Evolutionary conservation across 2,329 filamentous ascomycete species (phyloP), one percentile per base, ranked within the genome.

Genomic region (Alternaria longipes): DNA sequence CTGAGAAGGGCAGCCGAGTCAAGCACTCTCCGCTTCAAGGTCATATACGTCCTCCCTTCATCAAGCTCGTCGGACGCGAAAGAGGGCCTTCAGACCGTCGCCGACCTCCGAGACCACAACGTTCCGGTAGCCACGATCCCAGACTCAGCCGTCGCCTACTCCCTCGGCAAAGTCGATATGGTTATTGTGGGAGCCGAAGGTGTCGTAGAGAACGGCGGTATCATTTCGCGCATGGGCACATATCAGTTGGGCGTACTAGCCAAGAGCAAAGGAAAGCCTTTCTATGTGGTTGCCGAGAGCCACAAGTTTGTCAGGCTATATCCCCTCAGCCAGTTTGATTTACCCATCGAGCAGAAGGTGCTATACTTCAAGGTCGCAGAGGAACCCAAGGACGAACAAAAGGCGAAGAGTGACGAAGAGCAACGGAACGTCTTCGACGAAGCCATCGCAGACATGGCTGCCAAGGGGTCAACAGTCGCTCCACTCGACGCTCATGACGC

Each of bases 291-390:
- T 5, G 91, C 91, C 1, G 95, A 99, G 82, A 96, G 92, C 72
- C 95, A 99, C 84, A 99, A 99, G 81, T 97, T 99, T 75, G 93
- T 96, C 46, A 87, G 93, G 71, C 85, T 95, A 56, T 95, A 94
- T 72, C 92, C 94, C 1, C 82, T 95, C 22, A 89, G 90, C 64
- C 93, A 97, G 79, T 88, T 90, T 60, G 91, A 95, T 74, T 82
- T 97, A 60, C 91, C 91, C 0, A 89, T 97, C 67, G 86, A 90
- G 74, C 93, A 97, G 79, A 85, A 88, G 34, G 86, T 96, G 14
- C 84, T 95, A 60, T 87, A 92, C 50, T 96, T 95, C 77, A 84
- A 84, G 69, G 87, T 87, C 5, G 82, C 81, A 40, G 82, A 84
- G 12, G 77, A 79, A 6, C 52, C 42, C 32, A 58, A 63, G 36